phyloP scores from a whole-genome alignment of 352 stramenopile genomes.

The Phytophthora sojae region DNA sequence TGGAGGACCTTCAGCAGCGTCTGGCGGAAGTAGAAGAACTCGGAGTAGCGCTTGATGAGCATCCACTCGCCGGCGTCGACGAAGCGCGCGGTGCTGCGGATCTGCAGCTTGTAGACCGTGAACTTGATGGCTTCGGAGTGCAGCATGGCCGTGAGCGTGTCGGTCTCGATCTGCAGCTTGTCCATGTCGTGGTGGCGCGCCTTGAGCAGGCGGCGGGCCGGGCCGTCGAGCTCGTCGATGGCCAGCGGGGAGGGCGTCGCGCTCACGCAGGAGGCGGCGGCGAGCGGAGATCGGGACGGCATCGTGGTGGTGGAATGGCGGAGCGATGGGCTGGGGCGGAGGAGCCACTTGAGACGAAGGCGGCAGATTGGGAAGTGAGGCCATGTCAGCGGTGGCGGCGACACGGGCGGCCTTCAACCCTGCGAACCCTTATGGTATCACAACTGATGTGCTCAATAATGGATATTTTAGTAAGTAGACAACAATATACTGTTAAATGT shows the following conservation, averaged over 20 bases:
- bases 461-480: background rate
- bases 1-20: constrained; percentile 55
- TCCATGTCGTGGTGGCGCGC: constrained; percentile 57
- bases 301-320: constrained; percentile 17
- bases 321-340: constrained; percentile 1
- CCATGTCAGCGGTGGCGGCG: background rate
- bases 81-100: constrained; percentile 46
- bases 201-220: constrained; percentile 50
- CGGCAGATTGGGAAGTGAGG: constrained; percentile 38
- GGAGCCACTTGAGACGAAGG: constrained; percentile 34
- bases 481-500: background rate
- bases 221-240: constrained; percentile 37
- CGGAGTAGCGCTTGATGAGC: constrained; percentile 69
- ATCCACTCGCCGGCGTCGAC: constrained; percentile 50
- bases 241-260: constrained; percentile 23
- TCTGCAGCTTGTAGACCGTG: constrained; percentile 74
- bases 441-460: background rate
- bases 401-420: background rate
- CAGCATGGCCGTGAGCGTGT: constrained; percentile 49
- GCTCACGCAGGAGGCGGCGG: constrained; percentile 19
- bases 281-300: constrained; percentile 24
- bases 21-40: constrained; percentile 68
- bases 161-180: constrained; percentile 58
- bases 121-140: constrained; percentile 53
- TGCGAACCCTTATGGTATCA: background rate